Percentiles rank a stretch among this genome's conserved stretches.
Evolutionary conservation across 2,329 filamentous ascomycete species (phyloP).

Genomic region (Chaetomiaceae sp.): DNA sequence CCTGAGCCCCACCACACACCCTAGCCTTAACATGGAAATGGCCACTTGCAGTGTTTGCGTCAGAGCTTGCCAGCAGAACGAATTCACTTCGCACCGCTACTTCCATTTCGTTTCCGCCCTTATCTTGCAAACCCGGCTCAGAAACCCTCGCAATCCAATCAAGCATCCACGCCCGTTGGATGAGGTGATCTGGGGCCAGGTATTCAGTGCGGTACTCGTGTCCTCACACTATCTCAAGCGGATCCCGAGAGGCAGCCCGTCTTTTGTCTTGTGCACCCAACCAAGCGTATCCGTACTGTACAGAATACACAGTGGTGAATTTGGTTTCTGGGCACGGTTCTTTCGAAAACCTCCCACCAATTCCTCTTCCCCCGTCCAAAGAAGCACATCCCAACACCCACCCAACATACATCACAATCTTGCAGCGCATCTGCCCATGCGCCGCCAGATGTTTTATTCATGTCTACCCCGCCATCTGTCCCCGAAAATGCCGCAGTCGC

Average conservation of each 20-base stretch:
- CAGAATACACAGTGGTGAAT: not conserved
- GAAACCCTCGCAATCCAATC: conserved; percentile 1
- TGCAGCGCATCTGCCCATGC: conserved; percentile 8
- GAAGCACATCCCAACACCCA: not conserved
- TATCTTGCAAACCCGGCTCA: not conserved
- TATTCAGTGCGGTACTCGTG: not conserved
- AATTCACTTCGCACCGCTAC: not conserved
- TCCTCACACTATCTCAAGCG: not conserved
- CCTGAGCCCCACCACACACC: conserved; percentile 1
- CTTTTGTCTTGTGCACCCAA: too few relatives aligned
- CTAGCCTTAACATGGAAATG: too few relatives aligned
- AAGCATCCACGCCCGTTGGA: conserved; percentile 1
- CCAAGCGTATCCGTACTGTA: not conserved
- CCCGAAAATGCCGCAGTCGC: conserved; percentile 53
- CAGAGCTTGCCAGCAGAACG: conserved; percentile 8
- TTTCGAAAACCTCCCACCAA: not conserved
- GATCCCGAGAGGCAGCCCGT: not conserved
- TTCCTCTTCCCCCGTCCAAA: not conserved
- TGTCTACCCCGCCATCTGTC: conserved; percentile 49
- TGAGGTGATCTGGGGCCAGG: not conserved
- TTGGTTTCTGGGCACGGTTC: not conserved
- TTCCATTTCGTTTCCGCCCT: not conserved
- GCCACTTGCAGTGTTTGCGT: conserved; percentile 7
- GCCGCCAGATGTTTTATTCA: conserved; percentile 54
- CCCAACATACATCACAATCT: conserved; percentile 2